Evolutionary conservation across 2,329 filamentous ascomycete species (phyloP).

Genomic region (Alternaria ethzedia): DNA sequence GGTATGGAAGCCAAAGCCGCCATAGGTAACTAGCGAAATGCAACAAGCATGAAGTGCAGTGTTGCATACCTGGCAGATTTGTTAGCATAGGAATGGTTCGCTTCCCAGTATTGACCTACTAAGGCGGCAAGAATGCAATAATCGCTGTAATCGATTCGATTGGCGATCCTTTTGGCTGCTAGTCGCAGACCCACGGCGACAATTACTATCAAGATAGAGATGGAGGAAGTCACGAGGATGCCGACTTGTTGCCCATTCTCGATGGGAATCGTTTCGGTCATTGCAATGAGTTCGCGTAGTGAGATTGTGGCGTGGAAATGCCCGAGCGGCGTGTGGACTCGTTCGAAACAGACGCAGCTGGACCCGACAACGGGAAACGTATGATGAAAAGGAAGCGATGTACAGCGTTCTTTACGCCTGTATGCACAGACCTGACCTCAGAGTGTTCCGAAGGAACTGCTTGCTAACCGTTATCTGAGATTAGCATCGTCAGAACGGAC

Average conservation of each 20-base stretch:
- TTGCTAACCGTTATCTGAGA: background rate
- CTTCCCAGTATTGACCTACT: background rate
- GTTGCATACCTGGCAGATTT: slow-evolving; percentile 17
- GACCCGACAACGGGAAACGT: background rate
- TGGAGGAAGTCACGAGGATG: slow-evolving; percentile 7
- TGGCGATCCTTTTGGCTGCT: slow-evolving; percentile 11
- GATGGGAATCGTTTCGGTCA: slow-evolving; percentile 7
- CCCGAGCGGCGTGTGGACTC: background rate
- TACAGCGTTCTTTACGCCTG: background rate
- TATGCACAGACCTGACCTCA: background rate
- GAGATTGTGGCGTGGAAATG: background rate
- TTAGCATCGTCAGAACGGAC: background rate
- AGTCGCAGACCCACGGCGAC: slow-evolving; percentile 16
- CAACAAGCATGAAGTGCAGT: slow-evolving; percentile 21
- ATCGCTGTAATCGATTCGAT: slow-evolving; percentile 19
- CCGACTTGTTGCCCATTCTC: slow-evolving; percentile 16
- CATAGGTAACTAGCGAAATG: slow-evolving; percentile 23
- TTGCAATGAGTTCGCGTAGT: background rate
- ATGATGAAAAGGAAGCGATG: background rate
- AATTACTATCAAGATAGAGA: slow-evolving; percentile 18
- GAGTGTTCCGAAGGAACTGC: background rate
- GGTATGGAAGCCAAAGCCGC: slow-evolving; percentile 29
- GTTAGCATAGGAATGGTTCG: background rate
- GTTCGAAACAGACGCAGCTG: background rate
- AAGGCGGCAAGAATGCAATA: slow-evolving; percentile 19